Evolutionary conservation across 2,329 filamentous ascomycete genomes (phyloP).

Genomic region (Rhynchosporium graminicola): DNA sequence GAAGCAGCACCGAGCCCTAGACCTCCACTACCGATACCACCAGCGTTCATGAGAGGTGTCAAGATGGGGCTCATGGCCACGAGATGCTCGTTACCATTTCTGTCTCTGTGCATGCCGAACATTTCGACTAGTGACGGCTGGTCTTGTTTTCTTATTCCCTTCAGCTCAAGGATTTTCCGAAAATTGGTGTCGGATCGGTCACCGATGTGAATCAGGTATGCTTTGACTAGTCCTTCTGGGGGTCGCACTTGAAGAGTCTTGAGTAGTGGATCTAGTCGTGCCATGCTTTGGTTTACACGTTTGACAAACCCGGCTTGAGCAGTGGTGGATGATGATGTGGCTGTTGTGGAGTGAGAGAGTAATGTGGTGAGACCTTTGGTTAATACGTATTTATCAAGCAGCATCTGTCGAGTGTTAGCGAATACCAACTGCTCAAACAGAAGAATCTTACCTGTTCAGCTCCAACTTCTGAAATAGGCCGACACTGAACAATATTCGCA

Average conservation of each 20-base stretch:
- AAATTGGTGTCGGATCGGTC: slow-evolving; percentile 95
- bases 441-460: slow-evolving; percentile 72
- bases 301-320: slow-evolving; percentile 69
- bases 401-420: slow-evolving; percentile 63
- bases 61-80: slow-evolving; percentile 70
- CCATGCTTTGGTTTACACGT: slow-evolving; percentile 80
- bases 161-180: slow-evolving; percentile 92
- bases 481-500: slow-evolving; percentile 81
- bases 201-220: slow-evolving; percentile 94
- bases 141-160: slow-evolving; percentile 84
- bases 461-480: slow-evolving; percentile 88
- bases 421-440: neutral
- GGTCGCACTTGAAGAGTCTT: slow-evolving; percentile 95
- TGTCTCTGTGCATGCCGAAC: slow-evolving; percentile 78
- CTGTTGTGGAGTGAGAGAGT: slow-evolving; percentile 54
- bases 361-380: slow-evolving; percentile 77
- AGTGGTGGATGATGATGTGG: slow-evolving; percentile 30
- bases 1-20: slow-evolving; percentile 48
- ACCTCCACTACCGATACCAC: slow-evolving; percentile 48
- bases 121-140: slow-evolving; percentile 82
- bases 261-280: slow-evolving; percentile 85
- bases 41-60: slow-evolving; percentile 60
- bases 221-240: slow-evolving; percentile 91
- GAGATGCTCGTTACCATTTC: slow-evolving; percentile 67
- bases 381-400: slow-evolving; percentile 89